Evolutionary conservation across 768 basidiomycete genomes (phyloP).

Genomic region (Mycena metata): DNA sequence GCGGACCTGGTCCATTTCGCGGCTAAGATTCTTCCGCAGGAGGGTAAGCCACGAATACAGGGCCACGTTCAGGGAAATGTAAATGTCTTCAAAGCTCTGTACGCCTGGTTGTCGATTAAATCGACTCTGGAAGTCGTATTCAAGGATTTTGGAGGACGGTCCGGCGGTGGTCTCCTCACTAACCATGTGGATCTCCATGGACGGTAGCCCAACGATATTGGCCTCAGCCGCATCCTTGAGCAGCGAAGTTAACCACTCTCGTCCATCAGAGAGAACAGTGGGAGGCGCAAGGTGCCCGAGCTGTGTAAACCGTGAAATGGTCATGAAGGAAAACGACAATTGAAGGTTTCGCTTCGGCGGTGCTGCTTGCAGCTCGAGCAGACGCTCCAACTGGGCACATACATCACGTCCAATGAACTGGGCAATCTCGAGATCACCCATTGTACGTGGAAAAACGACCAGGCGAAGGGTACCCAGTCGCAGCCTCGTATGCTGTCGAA

Average conservation of each 20-base stretch:
- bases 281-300: constrained; percentile 62
- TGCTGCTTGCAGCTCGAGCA: constrained; percentile 62
- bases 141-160: constrained; percentile 53
- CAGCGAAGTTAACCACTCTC: constrained; percentile 72
- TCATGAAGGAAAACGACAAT: constrained; percentile 82
- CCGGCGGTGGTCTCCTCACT: constrained; percentile 71
- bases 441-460: constrained; percentile 83
- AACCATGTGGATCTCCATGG: constrained; percentile 86
- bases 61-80: constrained; percentile 86
- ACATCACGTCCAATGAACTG: constrained; percentile 79
- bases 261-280: constrained; percentile 53
- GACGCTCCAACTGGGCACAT: constrained; percentile 76
- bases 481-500: constrained; percentile 83
- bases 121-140: constrained; percentile 80
- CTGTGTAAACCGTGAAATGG: constrained; percentile 80
- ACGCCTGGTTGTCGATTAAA: constrained; percentile 69
- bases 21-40: constrained; percentile 78
- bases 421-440: constrained; percentile 83
- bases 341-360: constrained; percentile 75
- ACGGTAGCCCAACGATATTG: constrained; percentile 83
- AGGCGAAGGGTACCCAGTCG: constrained; percentile 74
- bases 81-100: constrained; percentile 79
- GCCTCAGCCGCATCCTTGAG: constrained; percentile 75
- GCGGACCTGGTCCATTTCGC: constrained; percentile 84
- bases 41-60: constrained; percentile 87